A percentile compares a stretch with the other conserved stretches of the same genome.
These are phyloP conservation scores for Scheffersomyces insectosa DNA, from an alignment of 1,139 yeast genomes.

Conservation along the genomic window DNA sequence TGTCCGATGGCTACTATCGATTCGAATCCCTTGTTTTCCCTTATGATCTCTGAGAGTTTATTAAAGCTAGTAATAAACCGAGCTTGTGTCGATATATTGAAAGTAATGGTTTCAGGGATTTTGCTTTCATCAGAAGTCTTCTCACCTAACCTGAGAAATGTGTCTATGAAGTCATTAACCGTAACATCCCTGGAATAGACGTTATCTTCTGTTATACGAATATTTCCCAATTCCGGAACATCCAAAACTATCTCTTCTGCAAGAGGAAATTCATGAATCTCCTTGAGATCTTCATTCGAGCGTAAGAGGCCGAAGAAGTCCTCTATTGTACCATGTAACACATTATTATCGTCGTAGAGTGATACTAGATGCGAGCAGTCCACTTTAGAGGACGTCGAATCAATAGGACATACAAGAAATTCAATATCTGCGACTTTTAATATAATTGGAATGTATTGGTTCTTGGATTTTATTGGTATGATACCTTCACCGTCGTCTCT, in stretches of 20 bases:
- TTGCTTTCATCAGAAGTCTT: constrained; percentile 17
- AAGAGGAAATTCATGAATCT: constrained; percentile 23
- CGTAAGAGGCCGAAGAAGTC: constrained; percentile 30
- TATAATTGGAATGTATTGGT: constrained; percentile 17
- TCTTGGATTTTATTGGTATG: neutral
- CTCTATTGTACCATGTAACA: constrained; percentile 20
- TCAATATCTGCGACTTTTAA: constrained; percentile 22
- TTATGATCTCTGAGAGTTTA: constrained; percentile 22
- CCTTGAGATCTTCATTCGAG: constrained; percentile 26
- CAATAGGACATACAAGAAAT: constrained; percentile 26
- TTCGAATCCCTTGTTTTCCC: constrained; percentile 25
- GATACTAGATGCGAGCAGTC: constrained; percentile 21
- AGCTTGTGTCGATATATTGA: constrained; percentile 26
- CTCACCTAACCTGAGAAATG: constrained; percentile 27
- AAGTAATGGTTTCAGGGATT: constrained; percentile 22
- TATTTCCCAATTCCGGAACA: constrained; percentile 32
- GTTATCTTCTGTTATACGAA: constrained; percentile 43
- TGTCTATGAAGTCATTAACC: constrained; percentile 32
- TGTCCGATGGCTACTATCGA: neutral
- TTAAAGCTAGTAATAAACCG: constrained; percentile 37
- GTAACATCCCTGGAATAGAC: constrained; percentile 30
- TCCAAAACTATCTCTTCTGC: constrained; percentile 33
- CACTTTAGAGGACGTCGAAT: constrained; percentile 8
- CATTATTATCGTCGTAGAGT: constrained; percentile 22
- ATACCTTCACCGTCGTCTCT: neutral